phyloP scores from a whole-genome alignment of 306 rosid genomes.

The Prunus mongolica region DNA sequence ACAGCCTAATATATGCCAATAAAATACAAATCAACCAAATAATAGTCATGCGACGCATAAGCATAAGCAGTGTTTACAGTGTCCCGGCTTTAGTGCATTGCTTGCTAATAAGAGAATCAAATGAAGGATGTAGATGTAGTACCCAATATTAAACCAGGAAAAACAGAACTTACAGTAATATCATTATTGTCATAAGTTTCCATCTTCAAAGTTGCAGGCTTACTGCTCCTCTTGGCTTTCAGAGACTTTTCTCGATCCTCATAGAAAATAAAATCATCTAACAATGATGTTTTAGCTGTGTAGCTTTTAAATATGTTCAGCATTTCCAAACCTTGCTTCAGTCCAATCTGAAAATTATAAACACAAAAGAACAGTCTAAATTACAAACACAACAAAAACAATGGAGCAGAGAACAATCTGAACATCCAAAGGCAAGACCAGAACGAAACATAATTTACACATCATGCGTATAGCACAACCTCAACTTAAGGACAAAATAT shows the following conservation, averaged over 20 bases:
- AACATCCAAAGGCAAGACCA: neutral
- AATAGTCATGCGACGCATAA: too few relatives aligned
- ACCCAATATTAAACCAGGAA: neutral
- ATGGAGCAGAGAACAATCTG: neutral
- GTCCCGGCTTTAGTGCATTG: neutral
- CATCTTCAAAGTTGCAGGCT: conserved; percentile 36
- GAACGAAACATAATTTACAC: too few relatives aligned
- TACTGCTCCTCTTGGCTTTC: conserved; percentile 23
- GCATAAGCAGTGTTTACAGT: neutral
- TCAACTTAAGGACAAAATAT: too few relatives aligned
- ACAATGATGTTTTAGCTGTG: conserved; percentile 40
- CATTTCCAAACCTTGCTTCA: conserved; percentile 74
- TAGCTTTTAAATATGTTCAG: conserved; percentile 66
- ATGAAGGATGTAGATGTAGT: neutral
- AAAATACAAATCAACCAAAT: neutral
- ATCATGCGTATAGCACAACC: too few relatives aligned
- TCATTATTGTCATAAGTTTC: conserved; percentile 26
- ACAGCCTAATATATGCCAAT: too few relatives aligned
- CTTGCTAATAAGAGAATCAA: neutral
- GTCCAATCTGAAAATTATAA: conserved; percentile 48
- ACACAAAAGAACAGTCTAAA: neutral
- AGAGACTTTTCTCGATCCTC: conserved; percentile 51
- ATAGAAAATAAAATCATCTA: conserved; percentile 76
- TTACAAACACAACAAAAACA: neutral
- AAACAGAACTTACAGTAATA: conserved; percentile 30